A percentile compares a stretch with the other conserved stretches of the same genome.
phyloP scores from a whole-genome alignment of 352 stramenopile species.

The Blastocystis hominis region DNA sequence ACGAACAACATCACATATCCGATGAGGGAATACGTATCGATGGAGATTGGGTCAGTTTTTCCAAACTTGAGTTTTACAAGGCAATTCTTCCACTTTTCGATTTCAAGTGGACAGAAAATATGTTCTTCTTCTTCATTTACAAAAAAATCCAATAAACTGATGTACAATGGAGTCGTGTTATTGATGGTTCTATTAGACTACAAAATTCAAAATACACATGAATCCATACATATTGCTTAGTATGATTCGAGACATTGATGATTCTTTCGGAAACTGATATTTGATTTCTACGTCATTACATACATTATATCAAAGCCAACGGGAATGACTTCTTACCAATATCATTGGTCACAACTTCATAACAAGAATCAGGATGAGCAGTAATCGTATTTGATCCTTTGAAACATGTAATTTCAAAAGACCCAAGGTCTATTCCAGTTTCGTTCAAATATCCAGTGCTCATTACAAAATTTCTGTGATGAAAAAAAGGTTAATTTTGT shows the following conservation, averaged over 20 bases:
- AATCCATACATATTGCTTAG: background rate
- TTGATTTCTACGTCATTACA: background rate
- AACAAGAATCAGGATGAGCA: background rate
- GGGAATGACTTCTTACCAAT: background rate
- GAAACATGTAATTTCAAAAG: background rate
- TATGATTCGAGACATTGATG: background rate
- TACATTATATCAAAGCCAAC: background rate
- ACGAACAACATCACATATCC: background rate
- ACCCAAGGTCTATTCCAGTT: background rate
- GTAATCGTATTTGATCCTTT: background rate
- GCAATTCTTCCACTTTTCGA: background rate
- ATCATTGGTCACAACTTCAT: slow-evolving; percentile 9
- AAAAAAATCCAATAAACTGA: slow-evolving; percentile 5
- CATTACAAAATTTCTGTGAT: background rate
- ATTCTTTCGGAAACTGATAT: background rate
- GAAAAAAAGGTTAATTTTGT: background rate
- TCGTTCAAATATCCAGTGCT: background rate
- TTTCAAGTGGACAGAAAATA: background rate
- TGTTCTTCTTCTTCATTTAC: background rate
- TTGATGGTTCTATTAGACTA: background rate
- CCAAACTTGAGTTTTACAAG: background rate
- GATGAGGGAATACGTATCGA: background rate
- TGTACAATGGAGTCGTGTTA: background rate
- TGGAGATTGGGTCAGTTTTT: background rate
- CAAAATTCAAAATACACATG: background rate